A percentile compares a stretch with the other conserved stretches of the same genome.
Conservation (phyloP, 139 green algal species). For the Coccomyxa sp. region DNA sequence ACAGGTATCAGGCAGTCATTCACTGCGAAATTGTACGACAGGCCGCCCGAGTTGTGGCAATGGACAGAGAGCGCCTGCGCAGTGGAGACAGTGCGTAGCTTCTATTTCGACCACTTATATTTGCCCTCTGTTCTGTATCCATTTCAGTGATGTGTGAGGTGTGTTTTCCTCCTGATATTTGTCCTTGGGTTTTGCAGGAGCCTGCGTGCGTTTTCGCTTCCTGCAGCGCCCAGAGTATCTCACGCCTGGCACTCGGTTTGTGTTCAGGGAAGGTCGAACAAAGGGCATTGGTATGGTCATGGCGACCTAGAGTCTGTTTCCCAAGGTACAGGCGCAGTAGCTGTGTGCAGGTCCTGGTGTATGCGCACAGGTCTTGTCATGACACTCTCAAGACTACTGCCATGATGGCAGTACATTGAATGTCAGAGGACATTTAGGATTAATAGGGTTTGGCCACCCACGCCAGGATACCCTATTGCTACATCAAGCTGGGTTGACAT, state of each 20-base stretch:
- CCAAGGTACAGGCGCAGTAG: no score
- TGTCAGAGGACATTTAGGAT: no score
- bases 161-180: not conserved
- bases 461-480: no score
- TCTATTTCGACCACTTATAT: not conserved
- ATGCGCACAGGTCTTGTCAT: no score
- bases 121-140: not conserved
- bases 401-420: no score
- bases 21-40: conserved; percentile 90
- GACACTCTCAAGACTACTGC: no score
- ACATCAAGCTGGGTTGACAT: no score
- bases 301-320: no score
- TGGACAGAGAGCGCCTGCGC: conserved; percentile 78
- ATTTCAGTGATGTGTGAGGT: not conserved
- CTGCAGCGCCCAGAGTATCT: conserved; percentile 85
- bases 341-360: no score
- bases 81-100: conserved; percentile 51
- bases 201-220: conserved; percentile 85
- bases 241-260: conserved; percentile 65
- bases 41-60: conserved; percentile 76
- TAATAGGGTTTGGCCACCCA: no score
- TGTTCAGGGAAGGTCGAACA: conserved; percentile 89
- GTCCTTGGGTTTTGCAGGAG: not conserved
- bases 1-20: conserved; percentile 84
- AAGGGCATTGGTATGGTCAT: conserved; percentile 81